Base-by-base conservation (phyloP, 768 basidiomycete genomes). In the Pisolithus marmoratus region DNA sequence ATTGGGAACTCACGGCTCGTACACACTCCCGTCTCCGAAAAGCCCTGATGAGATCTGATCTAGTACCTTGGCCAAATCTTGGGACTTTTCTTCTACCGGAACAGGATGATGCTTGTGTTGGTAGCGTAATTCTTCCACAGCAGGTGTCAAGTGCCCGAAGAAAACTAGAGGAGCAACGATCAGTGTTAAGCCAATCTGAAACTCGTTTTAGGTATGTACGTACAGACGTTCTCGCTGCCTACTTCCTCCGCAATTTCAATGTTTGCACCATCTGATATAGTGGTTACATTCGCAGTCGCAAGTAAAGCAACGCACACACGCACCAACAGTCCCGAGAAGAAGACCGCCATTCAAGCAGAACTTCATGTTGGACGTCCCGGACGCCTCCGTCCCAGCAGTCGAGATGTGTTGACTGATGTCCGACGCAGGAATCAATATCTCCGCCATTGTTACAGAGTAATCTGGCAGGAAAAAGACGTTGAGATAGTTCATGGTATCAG, bases 361-460 rank as follows among this genome's bases (percentile, higher is more conserved):
- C 69, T 88, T 89, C 86, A 90, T 88, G 71, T 89, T 90, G 7
- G 84, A 87, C 38, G 86, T 87, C 31, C 84, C 86, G 2, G 82
- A 83, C 11, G 87, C 86, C 65, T 97, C 94, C 2, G 95, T 97
- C 36, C 95, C 95, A 3, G 95, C 96, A 14, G 95, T 98, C 22
- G 90, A 94, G 69, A 99, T 97, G 69, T 98, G 95, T 64, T 96
- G 91, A 55, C 84, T 87, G 72, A 97, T 88, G 67, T 98, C 94
- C 26, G 88, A 87, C 12, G 95, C 90, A n/a, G 88, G 90, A 54
- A 93, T 89, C 58, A 94, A 75, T 22, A 94, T 72, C 63, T 92
- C 90, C 1, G 90, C 87, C 43, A 89, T 69, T 43, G 86, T 87
- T 37, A 89, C 91, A 1, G 85, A 87, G 72, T 99, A 99, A 66